phyloP scores from a whole-genome alignment of 208 protist genomes.

The Trypanosomatidae sp. region DNA sequence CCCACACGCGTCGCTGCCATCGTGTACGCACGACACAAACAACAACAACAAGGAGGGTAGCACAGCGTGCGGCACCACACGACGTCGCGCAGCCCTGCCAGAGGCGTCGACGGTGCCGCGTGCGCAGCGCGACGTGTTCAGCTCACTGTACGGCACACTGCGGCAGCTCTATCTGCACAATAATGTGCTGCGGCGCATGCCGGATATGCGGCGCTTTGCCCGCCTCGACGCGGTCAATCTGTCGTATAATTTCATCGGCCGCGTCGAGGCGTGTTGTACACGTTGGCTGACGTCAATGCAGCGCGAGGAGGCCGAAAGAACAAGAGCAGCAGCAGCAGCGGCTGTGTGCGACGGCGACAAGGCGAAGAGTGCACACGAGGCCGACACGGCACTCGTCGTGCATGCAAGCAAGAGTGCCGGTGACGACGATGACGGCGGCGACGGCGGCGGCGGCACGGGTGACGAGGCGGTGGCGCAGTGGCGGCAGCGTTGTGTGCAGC shows the following conservation, averaged over 20 bases:
- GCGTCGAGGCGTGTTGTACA: conserved; percentile 34
- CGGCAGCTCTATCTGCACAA: conserved; percentile 90
- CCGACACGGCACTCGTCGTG: neutral
- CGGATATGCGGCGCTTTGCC: conserved; percentile 70
- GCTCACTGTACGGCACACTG: conserved; percentile 71
- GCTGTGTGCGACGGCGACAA: neutral
- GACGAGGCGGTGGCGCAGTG: conserved; percentile 13
- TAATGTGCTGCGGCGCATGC: conserved; percentile 82
- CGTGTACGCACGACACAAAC: neutral
- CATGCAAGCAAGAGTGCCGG: neutral
- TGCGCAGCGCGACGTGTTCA: conserved; percentile 51
- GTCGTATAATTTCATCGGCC: conserved; percentile 75
- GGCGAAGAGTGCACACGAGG: neutral
- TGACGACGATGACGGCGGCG: conserved; percentile 2
- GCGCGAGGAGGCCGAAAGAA: neutral
- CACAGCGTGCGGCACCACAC: too few species aligned
- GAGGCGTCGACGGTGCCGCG: conserved; percentile 2
- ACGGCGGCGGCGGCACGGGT: conserved; percentile 7
- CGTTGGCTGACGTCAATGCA: conserved; percentile 14
- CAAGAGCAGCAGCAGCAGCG: conserved; percentile 1
- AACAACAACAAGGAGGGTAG: too few species aligned
- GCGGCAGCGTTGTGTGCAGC: conserved; percentile 9
- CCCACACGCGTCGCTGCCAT: neutral
- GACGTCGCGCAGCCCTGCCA: too few species aligned
- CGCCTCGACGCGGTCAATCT: conserved; percentile 86